A percentile compares a stretch with the other conserved stretches of the same genome.
phyloP scores from a whole-genome alignment of 495 filamentous ascomycete genomes.

The Penicillium psychrofluorescens region DNA sequence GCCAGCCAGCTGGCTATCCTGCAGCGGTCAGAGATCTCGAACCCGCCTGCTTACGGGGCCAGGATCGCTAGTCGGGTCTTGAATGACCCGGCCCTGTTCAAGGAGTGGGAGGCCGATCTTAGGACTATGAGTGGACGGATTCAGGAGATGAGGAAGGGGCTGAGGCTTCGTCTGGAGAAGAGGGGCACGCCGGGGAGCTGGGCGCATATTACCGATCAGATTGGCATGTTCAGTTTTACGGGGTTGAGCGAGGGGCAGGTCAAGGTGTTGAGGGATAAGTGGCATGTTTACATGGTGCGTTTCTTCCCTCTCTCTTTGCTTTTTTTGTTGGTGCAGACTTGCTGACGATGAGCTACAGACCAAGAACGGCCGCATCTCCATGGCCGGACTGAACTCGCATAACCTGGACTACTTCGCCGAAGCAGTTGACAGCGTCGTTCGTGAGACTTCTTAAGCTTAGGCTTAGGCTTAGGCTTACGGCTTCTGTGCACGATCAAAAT shows the following conservation, averaged over 20 bases:
- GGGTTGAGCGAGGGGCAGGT: conserved; percentile 84
- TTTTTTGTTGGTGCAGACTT: not conserved
- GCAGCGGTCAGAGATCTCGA: conserved; percentile 94
- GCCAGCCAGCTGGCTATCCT: conserved; percentile 87
- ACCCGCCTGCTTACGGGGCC: conserved; percentile 91
- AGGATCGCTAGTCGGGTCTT: conserved; percentile 75
- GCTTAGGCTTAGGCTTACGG: not conserved
- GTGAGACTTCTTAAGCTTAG: conserved; percentile 40
- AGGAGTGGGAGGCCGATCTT: conserved; percentile 92
- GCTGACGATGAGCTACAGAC: conserved; percentile 37
- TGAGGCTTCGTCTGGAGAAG: conserved; percentile 71
- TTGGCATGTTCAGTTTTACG: conserved; percentile 99
- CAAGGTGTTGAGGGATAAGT: conserved; percentile 66
- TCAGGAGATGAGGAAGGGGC: conserved; percentile 71
- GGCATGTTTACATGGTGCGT: conserved; percentile 81
- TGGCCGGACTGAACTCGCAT: conserved; percentile 86
- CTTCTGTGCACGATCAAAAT: too few relatives aligned
- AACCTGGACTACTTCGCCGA: conserved; percentile 92
- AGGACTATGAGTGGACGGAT: conserved; percentile 92
- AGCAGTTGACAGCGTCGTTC: conserved; percentile 79
- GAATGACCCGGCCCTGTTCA: conserved; percentile 75
- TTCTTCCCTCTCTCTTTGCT: not conserved
- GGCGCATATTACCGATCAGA: conserved; percentile 97
- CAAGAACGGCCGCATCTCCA: conserved; percentile 95
- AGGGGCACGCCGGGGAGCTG: conserved; percentile 78